These are phyloP conservation scores for Silene latifolia DNA, from an alignment of 148 eudicot species.

Conservation along the genomic window DNA sequence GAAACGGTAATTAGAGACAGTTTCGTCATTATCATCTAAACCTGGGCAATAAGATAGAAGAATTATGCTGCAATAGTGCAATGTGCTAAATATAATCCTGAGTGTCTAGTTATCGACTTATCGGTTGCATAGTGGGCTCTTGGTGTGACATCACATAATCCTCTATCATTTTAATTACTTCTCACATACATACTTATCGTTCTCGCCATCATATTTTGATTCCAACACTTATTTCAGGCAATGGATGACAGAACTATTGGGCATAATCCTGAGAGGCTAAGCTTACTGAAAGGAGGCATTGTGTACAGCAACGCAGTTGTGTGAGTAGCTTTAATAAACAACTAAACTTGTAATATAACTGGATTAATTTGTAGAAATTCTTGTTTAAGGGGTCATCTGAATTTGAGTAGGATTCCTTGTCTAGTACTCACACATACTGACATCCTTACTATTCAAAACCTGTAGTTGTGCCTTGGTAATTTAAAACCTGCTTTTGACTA, in stretches of 20 bases:
- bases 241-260: slow-evolving; percentile 88
- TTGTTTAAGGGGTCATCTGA: too few relatives aligned
- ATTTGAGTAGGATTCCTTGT: too few relatives aligned
- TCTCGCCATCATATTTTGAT: not conserved
- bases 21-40: too few relatives aligned
- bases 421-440: too few relatives aligned
- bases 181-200: not conserved
- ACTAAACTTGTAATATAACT: not conserved
- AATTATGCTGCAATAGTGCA: not conserved
- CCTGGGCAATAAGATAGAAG: slow-evolving; percentile 2
- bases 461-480: too few relatives aligned
- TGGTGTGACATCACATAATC: not conserved
- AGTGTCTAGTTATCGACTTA: not conserved
- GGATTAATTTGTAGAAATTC: not conserved
- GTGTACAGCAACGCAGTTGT: slow-evolving; percentile 80
- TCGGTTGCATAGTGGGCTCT: not conserved
- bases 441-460: too few relatives aligned
- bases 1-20: too few relatives aligned
- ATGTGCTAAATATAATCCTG: not conserved
- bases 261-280: slow-evolving; percentile 87
- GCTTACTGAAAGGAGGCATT: slow-evolving; percentile 85
- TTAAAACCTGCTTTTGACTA: too few relatives aligned
- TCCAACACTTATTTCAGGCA: slow-evolving; percentile 44
- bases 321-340: slow-evolving; percentile 41
- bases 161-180: not conserved